Evolutionary conservation across 202 grass and related monocot genomes (phyloP).

Genomic region (Bolboschoenoplectus hybrid): DNA sequence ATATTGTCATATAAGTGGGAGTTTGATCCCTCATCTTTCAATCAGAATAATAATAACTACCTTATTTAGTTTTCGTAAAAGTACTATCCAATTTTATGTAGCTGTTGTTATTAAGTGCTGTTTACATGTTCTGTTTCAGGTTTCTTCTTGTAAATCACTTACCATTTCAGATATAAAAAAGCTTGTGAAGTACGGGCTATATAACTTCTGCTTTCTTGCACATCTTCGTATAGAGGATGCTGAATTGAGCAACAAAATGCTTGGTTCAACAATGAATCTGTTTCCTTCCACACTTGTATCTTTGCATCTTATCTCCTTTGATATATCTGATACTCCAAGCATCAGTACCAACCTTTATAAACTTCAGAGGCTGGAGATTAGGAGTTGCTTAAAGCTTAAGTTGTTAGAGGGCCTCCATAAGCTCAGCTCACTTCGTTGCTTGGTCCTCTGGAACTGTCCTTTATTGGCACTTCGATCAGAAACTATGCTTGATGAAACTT

Average conservation of each 20-base stretch:
- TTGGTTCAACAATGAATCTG: neutral
- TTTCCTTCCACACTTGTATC: neutral
- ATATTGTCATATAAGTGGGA: neutral
- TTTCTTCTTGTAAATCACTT: neutral
- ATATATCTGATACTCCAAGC: neutral
- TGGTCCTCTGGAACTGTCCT: conserved; percentile 42
- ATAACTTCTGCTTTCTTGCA: conserved; percentile 33
- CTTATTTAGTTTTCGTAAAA: neutral
- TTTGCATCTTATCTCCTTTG: neutral
- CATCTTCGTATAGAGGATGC: conserved; percentile 36
- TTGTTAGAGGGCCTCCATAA: conserved; percentile 25
- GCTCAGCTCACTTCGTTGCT: conserved; percentile 12
- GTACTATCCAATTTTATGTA: neutral
- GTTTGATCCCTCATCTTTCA: neutral
- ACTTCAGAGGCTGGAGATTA: conserved; percentile 45
- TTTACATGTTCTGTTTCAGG: neutral
- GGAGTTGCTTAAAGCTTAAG: conserved; percentile 40
- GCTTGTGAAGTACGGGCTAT: neutral
- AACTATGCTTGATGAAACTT: neutral
- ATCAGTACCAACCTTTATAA: conserved; percentile 9
- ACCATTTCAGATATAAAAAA: conserved; percentile 33
- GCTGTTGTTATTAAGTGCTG: neutral
- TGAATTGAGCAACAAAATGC: conserved; percentile 21
- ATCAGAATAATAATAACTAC: neutral
- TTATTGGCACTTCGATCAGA: conserved; percentile 11